These are phyloP conservation scores for Stenocarpella maydis DNA, from an alignment of 2,329 filamentous ascomycete species.

Conservation along the genomic window DNA sequence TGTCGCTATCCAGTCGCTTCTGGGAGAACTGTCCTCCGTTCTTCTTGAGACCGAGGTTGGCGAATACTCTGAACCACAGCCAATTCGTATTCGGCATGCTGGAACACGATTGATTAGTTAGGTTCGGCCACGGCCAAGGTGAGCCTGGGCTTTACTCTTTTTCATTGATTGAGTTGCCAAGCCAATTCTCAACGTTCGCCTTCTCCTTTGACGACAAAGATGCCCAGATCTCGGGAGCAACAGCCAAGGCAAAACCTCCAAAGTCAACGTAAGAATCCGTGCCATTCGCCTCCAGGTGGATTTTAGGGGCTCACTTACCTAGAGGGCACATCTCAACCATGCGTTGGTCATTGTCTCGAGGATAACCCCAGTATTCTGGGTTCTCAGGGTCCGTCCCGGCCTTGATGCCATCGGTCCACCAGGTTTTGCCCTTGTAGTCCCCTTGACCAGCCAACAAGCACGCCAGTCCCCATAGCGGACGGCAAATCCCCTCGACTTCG, in stretches of 20 bases:
- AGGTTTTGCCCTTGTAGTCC: slow-evolving; percentile 67
- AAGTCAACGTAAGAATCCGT: background rate
- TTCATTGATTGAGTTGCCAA: slow-evolving; percentile 78
- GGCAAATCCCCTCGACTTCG: slow-evolving; percentile 78
- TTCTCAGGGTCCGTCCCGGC: slow-evolving; percentile 74
- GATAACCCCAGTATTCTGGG: slow-evolving; percentile 79
- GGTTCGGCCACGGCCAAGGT: background rate
- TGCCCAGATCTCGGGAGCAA: slow-evolving; percentile 73
- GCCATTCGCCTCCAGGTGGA: background rate
- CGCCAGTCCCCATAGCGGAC: slow-evolving; percentile 79
- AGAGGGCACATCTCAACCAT: slow-evolving; percentile 89
- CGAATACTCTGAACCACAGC: slow-evolving; percentile 88
- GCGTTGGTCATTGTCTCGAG: slow-evolving; percentile 78
- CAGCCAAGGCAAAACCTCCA: slow-evolving; percentile 72
- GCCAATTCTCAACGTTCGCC: slow-evolving; percentile 73
- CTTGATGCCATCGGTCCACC: slow-evolving; percentile 75
- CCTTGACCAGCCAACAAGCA: slow-evolving; percentile 74
- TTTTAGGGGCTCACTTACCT: slow-evolving; percentile 48
- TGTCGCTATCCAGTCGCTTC: slow-evolving; percentile 75
- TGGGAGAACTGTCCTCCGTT: slow-evolving; percentile 77
- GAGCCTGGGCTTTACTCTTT: slow-evolving; percentile 62
- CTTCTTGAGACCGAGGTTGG: slow-evolving; percentile 79
- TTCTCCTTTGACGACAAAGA: slow-evolving; percentile 69
- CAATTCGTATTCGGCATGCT: slow-evolving; percentile 76
- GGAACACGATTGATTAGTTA: slow-evolving; percentile 46